phyloP scores from a whole-genome alignment of 345 rosid genomes.

The Eucalyptus regnans region DNA sequence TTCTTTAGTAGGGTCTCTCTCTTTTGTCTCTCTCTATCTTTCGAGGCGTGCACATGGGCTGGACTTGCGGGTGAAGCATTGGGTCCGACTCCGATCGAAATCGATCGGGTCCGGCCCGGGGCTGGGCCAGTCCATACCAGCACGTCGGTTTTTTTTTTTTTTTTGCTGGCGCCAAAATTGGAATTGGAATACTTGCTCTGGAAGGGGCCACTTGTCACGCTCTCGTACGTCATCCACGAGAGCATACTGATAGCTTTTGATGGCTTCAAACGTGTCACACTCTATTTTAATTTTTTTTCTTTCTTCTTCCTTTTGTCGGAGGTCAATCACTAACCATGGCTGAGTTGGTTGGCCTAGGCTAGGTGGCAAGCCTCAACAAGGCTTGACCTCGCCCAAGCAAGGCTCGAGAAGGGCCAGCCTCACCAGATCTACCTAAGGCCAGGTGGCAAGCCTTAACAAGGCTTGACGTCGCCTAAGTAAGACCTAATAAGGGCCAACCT shows the following conservation, averaged over 20 bases:
- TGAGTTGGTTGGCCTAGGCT: rapidly evolving
- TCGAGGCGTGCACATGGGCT: background rate
- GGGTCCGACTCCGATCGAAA: background rate
- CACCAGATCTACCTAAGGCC: too few relatives aligned
- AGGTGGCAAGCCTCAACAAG: background rate
- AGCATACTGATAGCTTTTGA: background rate
- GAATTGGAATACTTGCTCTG: background rate
- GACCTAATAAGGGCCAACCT: background rate
- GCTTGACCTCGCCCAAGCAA: too few relatives aligned
- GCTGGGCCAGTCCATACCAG: background rate
- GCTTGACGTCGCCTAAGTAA: too few relatives aligned
- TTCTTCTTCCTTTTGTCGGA: rapidly evolving
- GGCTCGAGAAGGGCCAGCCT: too few relatives aligned
- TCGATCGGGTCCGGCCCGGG: background rate
- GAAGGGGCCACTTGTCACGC: background rate
- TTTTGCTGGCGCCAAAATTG: background rate
- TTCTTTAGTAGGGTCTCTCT: background rate
- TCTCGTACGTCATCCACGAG: background rate
- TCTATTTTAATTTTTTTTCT: too few relatives aligned
- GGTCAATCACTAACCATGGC: background rate
- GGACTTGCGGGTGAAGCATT: background rate
- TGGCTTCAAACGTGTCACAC: background rate
- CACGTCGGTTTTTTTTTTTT: too few relatives aligned
- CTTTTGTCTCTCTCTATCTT: background rate
- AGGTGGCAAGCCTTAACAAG: too few relatives aligned